phyloP scores from a whole-genome alignment of 129 eudicot species.

The Centrapalus pauciflorus region DNA sequence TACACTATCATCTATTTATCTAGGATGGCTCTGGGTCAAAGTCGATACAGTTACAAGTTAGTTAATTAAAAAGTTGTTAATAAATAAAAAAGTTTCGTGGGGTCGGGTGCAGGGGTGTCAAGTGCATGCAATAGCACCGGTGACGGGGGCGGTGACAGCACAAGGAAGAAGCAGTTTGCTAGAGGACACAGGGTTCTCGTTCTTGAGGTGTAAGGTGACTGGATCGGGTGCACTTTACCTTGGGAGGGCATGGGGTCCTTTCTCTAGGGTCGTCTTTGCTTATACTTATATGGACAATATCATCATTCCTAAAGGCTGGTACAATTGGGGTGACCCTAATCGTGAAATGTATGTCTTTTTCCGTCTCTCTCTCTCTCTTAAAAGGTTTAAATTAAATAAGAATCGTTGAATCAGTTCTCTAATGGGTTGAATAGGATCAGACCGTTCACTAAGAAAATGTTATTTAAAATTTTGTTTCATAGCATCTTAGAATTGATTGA shows the following conservation, averaged over 20 bases:
- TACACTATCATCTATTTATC: too few species aligned
- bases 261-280: conserved; percentile 83
- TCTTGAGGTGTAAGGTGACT: conserved; percentile 74
- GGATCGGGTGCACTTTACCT: conserved; percentile 90
- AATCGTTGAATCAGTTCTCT: too few species aligned
- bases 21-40: too few species aligned
- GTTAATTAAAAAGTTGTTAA: too few species aligned
- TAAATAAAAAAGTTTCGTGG: too few species aligned
- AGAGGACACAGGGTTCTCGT: conserved; percentile 95
- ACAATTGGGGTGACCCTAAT: conserved; percentile 88
- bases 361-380: not conserved
- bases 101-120: conserved; percentile 54
- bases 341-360: conserved; percentile 68
- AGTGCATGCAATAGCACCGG: conserved; percentile 81
- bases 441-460: too few species aligned
- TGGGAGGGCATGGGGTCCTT: conserved; percentile 98
- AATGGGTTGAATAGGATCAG: too few species aligned
- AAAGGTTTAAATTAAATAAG: too few species aligned
- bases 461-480: too few species aligned
- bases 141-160: conserved; percentile 89
- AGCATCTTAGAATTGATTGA: too few species aligned
- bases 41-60: too few species aligned
- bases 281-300: conserved; percentile 86
- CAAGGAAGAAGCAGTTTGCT: conserved; percentile 72
- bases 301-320: conserved; percentile 91